These are phyloP conservation scores for Penicillium sp. DNA, from an alignment of 2,329 filamentous ascomycete genomes.

Conservation along the genomic window DNA sequence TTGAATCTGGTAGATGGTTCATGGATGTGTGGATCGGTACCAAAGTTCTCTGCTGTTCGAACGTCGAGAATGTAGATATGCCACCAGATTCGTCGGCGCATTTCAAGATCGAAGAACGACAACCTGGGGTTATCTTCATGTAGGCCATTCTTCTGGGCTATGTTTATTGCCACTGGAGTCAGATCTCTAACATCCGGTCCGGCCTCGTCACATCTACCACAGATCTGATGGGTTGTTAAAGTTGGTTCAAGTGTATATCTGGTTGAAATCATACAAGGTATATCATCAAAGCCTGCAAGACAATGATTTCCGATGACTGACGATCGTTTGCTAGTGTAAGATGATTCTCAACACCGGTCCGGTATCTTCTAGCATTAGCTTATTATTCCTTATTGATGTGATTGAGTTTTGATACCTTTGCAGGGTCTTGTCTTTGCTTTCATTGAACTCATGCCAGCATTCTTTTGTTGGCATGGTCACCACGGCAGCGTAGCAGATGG, in stretches of 20 bases:
- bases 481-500: constrained; percentile 21
- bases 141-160: constrained; percentile 14
- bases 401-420: constrained; percentile 8
- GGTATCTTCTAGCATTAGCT: constrained; percentile 16
- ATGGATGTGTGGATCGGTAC: constrained; percentile 8
- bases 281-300: constrained; percentile 22
- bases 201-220: constrained; percentile 11
- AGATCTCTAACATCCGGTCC: constrained; percentile 11
- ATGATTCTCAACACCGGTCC: constrained; percentile 15
- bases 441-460: constrained; percentile 13
- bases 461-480: constrained; percentile 10
- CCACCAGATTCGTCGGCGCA: constrained; percentile 24
- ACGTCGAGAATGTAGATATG: constrained; percentile 22
- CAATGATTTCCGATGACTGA: constrained; percentile 12
- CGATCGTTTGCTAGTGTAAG: constrained; percentile 11
- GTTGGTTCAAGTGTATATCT: no score
- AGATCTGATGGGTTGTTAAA: constrained; percentile 10
- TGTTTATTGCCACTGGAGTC: constrained; percentile 10
- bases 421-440: constrained; percentile 9
- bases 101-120: constrained; percentile 18
- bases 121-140: constrained; percentile 10
- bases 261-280: constrained; percentile 16
- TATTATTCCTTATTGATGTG: background rate
- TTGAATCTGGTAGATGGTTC: constrained; percentile 12
- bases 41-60: constrained; percentile 15